Percentiles rank a stretch among this genome's conserved stretches.
Evolutionary conservation across 371 early-diverging fungal genomes (phyloP).

Genomic region (Quaeritorhiza haematococci): DNA sequence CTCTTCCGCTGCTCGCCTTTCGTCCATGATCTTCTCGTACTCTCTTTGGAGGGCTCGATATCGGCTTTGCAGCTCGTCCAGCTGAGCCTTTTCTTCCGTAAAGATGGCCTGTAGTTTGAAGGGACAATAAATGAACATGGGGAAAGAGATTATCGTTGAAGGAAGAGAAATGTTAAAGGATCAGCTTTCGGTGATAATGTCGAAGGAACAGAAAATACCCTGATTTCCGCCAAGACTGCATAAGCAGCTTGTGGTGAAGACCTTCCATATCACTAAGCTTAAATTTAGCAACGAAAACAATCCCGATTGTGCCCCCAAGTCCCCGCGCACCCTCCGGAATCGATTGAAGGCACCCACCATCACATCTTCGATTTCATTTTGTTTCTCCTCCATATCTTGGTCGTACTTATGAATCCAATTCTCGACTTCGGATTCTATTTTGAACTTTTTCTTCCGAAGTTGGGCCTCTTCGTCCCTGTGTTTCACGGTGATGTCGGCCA

Average conservation of each 20-base stretch:
- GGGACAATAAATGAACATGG: neutral
- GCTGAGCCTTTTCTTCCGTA: conserved; percentile 47
- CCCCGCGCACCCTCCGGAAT: neutral
- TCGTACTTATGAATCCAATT: conserved; percentile 62
- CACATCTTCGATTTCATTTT: conserved; percentile 48
- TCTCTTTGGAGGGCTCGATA: conserved; percentile 39
- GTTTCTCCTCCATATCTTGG: conserved; percentile 56
- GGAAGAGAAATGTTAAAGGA: neutral
- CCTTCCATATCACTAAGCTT: neutral
- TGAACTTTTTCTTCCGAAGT: conserved; percentile 46
- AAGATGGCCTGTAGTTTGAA: conserved; percentile 33
- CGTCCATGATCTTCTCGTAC: conserved; percentile 43
- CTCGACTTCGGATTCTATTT: conserved; percentile 53
- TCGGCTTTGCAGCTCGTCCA: conserved; percentile 42
- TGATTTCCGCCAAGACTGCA: too few relatives aligned
- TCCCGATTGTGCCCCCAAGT: too few relatives aligned
- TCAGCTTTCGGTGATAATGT: neutral
- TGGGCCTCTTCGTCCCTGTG: conserved; percentile 47
- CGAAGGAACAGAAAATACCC: neutral
- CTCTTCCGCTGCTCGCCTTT: conserved; percentile 34
- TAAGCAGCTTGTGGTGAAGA: neutral
- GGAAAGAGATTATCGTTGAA: neutral
- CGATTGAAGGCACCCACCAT: conserved; percentile 35
- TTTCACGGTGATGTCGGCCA: conserved; percentile 17
- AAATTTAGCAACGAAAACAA: too few relatives aligned